These are phyloP conservation scores for Solanum corneliomulleri DNA, from an alignment of 257 asterid species.

Conservation along the genomic window DNA sequence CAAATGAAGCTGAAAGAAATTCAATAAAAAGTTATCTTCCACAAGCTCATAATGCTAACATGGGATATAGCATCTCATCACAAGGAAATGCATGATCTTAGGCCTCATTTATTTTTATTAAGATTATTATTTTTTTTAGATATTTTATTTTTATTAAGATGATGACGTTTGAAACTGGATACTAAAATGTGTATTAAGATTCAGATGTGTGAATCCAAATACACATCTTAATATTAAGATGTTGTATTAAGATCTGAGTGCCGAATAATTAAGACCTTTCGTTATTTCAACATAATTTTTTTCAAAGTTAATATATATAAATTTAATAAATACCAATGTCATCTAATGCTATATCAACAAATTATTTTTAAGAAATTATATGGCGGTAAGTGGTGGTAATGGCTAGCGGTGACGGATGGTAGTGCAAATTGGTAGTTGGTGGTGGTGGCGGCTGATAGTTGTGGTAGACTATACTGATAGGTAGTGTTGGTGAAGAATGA, in stretches of 20 bases:
- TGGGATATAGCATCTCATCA: not conserved
- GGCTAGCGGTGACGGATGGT: not conserved
- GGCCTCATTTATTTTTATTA: not conserved
- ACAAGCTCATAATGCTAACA: not conserved
- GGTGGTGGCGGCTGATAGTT: not conserved
- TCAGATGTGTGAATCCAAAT: not conserved
- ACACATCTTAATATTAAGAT: not conserved
- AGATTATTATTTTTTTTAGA: not conserved
- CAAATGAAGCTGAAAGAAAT: conserved; percentile 59
- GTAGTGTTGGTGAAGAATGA: not conserved
- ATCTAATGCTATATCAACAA: not conserved
- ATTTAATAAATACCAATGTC: not conserved
- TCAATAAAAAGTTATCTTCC: not conserved
- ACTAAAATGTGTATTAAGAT: not conserved
- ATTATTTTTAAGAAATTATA: not conserved
- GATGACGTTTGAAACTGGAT: not conserved
- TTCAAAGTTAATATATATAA: not conserved
- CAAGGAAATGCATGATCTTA: not conserved
- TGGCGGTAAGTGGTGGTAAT: not conserved
- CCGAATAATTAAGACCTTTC: not conserved
- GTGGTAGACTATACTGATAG: not conserved
- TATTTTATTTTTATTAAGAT: not conserved
- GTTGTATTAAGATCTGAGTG: not conserved
- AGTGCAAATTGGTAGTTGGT: not conserved
- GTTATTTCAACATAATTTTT: not conserved